A percentile compares a stretch with the other conserved stretches of the same genome.
Evolutionary conservation across 2,329 filamentous ascomycete species (phyloP).

Genomic region (Fusarium protoensiforme): DNA sequence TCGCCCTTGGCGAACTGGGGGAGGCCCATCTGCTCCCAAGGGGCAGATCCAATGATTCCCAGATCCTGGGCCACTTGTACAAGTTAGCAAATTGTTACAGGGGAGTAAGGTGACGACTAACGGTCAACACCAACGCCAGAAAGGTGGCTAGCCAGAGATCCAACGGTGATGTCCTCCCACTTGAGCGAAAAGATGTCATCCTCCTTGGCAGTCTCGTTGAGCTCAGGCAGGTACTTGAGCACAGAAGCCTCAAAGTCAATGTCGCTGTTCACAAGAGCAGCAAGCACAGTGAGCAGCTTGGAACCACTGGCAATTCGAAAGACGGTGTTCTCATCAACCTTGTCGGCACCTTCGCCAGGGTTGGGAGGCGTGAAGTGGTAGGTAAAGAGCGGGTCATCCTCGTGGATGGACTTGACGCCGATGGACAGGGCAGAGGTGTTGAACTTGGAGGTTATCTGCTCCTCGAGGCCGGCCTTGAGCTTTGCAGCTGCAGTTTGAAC

Average conservation of each 20-base stretch:
- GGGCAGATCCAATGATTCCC: slow-evolving; percentile 36
- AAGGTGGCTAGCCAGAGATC: slow-evolving; percentile 57
- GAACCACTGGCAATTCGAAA: slow-evolving; percentile 50
- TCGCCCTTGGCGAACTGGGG: slow-evolving; percentile 44
- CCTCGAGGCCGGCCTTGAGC: slow-evolving; percentile 42
- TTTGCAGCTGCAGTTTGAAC: slow-evolving; percentile 43
- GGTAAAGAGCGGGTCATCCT: slow-evolving; percentile 50
- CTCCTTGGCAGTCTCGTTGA: slow-evolving; percentile 37
- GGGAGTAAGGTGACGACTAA: slow-evolving; percentile 31
- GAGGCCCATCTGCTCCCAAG: slow-evolving; percentile 47
- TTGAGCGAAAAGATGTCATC: slow-evolving; percentile 49
- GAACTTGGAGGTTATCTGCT: slow-evolving; percentile 39
- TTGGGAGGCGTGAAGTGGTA: slow-evolving; percentile 54
- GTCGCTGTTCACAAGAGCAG: slow-evolving; percentile 42
- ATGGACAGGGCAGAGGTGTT: slow-evolving; percentile 52
- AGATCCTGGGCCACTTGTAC: slow-evolving; percentile 48
- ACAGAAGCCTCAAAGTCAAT: slow-evolving; percentile 55
- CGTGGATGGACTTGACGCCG: slow-evolving; percentile 55
- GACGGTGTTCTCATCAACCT: slow-evolving; percentile 47
- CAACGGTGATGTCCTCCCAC: slow-evolving; percentile 61
- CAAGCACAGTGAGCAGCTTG: slow-evolving; percentile 49
- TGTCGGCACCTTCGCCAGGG: slow-evolving; percentile 35
- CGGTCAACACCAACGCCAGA: slow-evolving; percentile 54
- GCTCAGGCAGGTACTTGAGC: slow-evolving; percentile 56
- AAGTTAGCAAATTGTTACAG: background rate